Conservation (phyloP, 768 basidiomycete genomes). For the Suillus paluster region DNA sequence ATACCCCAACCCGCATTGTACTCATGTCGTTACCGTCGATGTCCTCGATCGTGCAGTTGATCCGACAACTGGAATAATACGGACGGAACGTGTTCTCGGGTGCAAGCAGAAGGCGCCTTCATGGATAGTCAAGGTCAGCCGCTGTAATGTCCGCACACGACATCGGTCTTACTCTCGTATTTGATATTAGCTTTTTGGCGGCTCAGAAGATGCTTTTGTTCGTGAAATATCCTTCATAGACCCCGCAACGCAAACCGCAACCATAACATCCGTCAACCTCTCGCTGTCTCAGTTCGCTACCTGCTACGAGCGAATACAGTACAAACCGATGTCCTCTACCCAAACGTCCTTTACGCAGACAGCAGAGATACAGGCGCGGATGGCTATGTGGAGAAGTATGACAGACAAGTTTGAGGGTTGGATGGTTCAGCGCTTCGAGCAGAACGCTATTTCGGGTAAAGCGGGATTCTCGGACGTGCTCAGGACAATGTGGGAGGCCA, state of each 20-base stretch:
- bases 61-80: conserved; percentile 82
- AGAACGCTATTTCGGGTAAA: conserved; percentile 90
- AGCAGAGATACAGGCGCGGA: conserved; percentile 87
- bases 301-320: conserved; percentile 89
- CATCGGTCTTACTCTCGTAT: conserved; percentile 5
- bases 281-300: conserved; percentile 94
- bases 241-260: conserved; percentile 77
- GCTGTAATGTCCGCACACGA: conserved; percentile 10
- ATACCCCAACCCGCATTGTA: conserved; percentile 93
- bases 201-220: conserved; percentile 93
- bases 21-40: conserved; percentile 86
- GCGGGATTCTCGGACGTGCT: conserved; percentile 90
- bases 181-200: conserved; percentile 74
- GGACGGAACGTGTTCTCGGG: conserved; percentile 88
- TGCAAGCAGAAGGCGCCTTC: conserved; percentile 90
- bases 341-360: conserved; percentile 84
- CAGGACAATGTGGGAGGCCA: conserved; percentile 75
- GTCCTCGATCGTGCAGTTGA: conserved; percentile 86
- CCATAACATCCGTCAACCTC: conserved; percentile 91
- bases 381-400: conserved; percentile 79
- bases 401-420: conserved; percentile 85
- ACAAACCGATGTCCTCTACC: conserved; percentile 66
- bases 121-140: conserved; percentile 91
- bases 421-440: conserved; percentile 87
- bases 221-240: conserved; percentile 94